A percentile compares a stretch with the other conserved stretches of the same genome.
phyloP scores from a whole-genome alignment of 129 eudicot genomes.

The Helianthus tuberosus region DNA sequence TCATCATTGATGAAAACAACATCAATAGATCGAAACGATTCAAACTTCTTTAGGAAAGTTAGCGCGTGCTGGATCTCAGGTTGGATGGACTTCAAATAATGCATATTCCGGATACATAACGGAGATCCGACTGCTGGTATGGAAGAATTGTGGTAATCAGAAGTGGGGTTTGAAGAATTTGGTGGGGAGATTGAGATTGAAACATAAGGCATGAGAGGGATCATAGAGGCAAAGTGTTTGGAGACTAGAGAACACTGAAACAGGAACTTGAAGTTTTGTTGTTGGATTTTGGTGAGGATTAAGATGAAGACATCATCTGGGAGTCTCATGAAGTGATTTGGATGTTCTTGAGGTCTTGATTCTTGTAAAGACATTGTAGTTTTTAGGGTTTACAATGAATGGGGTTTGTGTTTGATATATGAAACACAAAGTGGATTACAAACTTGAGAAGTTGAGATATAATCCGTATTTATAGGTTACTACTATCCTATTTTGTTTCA shows the following conservation, averaged over 20 bases:
- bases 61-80: slow-evolving; percentile 39
- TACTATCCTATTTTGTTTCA: too few relatives aligned
- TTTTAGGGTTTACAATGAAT: too few relatives aligned
- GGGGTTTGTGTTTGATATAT: too few relatives aligned
- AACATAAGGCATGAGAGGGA: slow-evolving; percentile 27
- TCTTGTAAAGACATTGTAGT: too few relatives aligned
- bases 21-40: slow-evolving; percentile 19
- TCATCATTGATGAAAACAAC: slow-evolving; percentile 35
- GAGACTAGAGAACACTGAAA: slow-evolving; percentile 26
- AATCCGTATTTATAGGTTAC: too few relatives aligned
- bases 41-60: slow-evolving; percentile 22
- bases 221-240: slow-evolving; percentile 30
- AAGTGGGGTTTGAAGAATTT: not conserved
- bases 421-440: too few relatives aligned
- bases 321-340: slow-evolving; percentile 18
- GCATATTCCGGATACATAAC: slow-evolving; percentile 28
- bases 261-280: slow-evolving; percentile 34
- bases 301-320: slow-evolving; percentile 34
- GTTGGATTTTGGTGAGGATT: slow-evolving; percentile 33
- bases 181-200: slow-evolving; percentile 35
- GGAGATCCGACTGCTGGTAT: slow-evolving; percentile 26
- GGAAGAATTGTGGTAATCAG: slow-evolving; percentile 20
- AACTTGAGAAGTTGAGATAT: too few relatives aligned
- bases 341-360: too few relatives aligned
- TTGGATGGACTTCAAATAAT: slow-evolving; percentile 29